Evolutionary conservation across 1,284 basidiomycete species (phyloP).

Genomic region (Termitomyces sp.): DNA sequence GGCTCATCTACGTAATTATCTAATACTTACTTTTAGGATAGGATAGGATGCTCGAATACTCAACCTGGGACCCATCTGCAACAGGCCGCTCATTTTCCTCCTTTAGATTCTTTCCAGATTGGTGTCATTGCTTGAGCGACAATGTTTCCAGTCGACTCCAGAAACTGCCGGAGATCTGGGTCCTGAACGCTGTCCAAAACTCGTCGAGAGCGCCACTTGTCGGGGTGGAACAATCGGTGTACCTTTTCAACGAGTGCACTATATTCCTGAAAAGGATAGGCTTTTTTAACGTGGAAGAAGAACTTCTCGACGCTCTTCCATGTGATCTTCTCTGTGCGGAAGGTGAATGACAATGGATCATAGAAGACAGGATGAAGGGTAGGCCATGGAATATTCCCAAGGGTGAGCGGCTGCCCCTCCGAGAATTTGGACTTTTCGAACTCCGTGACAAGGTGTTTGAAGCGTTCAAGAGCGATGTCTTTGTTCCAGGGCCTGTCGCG

Average conservation of each 20-base stretch:
- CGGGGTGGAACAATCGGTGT: constrained; percentile 19
- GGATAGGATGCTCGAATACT: too few relatives aligned
- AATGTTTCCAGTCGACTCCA: constrained; percentile 15
- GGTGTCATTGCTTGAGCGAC: constrained; percentile 21
- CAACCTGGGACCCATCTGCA: too few relatives aligned
- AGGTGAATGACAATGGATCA: background rate
- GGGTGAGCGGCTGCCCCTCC: constrained; percentile 13
- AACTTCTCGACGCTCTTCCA: constrained; percentile 18
- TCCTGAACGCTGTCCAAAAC: constrained; percentile 17
- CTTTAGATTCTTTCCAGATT: constrained; percentile 11
- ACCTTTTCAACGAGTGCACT: constrained; percentile 11
- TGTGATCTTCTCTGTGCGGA: constrained; percentile 8
- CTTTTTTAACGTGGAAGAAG: background rate
- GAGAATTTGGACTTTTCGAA: constrained; percentile 16
- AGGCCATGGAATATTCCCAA: constrained; percentile 18
- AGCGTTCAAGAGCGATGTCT: constrained; percentile 9
- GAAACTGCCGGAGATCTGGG: constrained; percentile 1
- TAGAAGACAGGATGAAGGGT: background rate
- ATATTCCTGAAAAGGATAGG: constrained; percentile 1
- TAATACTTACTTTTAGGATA: too few relatives aligned
- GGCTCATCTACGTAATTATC: too few relatives aligned
- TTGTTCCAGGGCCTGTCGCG: background rate
- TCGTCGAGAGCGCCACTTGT: constrained; percentile 16
- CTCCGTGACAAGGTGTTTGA: constrained; percentile 10
- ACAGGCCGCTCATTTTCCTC: too few relatives aligned